Percentiles rank a stretch among this genome's conserved stretches.
These are phyloP conservation scores for Saxophila tyrrhenica DNA, from an alignment of 495 filamentous ascomycete species.

Conservation along the genomic window DNA sequence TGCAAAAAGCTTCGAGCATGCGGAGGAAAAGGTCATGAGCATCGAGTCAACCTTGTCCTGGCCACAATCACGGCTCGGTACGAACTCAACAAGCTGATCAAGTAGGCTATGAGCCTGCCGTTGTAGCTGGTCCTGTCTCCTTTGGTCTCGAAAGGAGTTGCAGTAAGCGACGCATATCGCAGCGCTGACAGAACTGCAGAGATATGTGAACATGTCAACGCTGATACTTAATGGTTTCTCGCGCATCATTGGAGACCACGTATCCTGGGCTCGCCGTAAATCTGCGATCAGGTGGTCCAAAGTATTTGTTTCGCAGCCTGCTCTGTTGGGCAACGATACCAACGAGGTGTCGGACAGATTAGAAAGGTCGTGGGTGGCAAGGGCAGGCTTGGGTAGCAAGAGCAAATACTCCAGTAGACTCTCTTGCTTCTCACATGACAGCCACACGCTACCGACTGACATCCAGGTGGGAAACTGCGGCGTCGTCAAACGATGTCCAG, in stretches of 20 bases:
- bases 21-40: conserved; percentile 8
- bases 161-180: conserved; percentile 11
- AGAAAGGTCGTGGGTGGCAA: background rate
- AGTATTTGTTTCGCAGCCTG: conserved; percentile 16
- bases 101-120: conserved; percentile 16
- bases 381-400: conserved; percentile 15
- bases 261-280: conserved; percentile 16
- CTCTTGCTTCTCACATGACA: conserved; percentile 16
- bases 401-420: conserved; percentile 33
- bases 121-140: conserved; percentile 17
- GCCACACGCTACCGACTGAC: conserved; percentile 32
- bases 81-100: conserved; percentile 19
- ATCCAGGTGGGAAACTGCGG: conserved; percentile 16
- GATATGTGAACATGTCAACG: conserved; percentile 25
- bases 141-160: conserved; percentile 12
- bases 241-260: conserved; percentile 19
- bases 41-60: conserved; percentile 29
- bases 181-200: conserved; percentile 24
- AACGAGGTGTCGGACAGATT: background rate
- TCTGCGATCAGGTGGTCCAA: conserved; percentile 24
- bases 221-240: conserved; percentile 24
- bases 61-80: conserved; percentile 18
- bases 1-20: background rate
- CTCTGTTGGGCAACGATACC: background rate
- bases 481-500: background rate